phyloP scores from a whole-genome alignment of 371 early-diverging fungal genomes.

The Mortierella sp. region DNA sequence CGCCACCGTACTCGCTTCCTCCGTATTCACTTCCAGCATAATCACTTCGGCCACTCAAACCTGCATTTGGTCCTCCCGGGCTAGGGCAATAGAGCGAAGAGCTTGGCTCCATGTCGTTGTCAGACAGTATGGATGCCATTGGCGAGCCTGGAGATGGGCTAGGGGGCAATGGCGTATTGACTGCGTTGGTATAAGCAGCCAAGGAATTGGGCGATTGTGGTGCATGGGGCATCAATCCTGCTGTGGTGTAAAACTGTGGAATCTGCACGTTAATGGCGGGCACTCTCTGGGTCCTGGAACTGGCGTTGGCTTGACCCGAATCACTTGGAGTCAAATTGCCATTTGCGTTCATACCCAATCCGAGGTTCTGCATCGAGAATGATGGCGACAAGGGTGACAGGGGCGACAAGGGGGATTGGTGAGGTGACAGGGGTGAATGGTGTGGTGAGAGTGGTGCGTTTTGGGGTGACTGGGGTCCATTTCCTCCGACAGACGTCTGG shows the following conservation, averaged over 20 bases:
- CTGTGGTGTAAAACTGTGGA: constrained; percentile 29
- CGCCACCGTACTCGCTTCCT: constrained; percentile 51
- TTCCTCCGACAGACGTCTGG: constrained; percentile 38
- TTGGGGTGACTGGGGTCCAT: constrained; percentile 36
- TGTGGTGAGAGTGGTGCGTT: constrained; percentile 46
- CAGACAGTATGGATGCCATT: constrained; percentile 50
- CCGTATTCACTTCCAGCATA: constrained; percentile 51
- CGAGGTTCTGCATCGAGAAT: constrained; percentile 46
- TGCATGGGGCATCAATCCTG: constrained; percentile 39
- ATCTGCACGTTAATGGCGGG: constrained; percentile 44
- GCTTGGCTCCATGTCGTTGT: constrained; percentile 57
- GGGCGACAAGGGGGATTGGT: constrained; percentile 49
- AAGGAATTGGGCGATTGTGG: constrained; percentile 57
- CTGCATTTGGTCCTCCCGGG: constrained; percentile 48
- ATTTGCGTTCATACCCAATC: constrained; percentile 32
- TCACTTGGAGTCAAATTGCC: constrained; percentile 29
- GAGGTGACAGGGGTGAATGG: too few species aligned
- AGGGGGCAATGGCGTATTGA: constrained; percentile 60
- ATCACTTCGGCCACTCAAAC: constrained; percentile 30
- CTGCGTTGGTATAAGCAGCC: constrained; percentile 52
- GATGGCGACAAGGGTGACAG: constrained; percentile 49
- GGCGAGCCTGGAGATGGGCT: constrained; percentile 60
- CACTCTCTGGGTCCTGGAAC: constrained; percentile 17
- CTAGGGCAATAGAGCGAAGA: constrained; percentile 49
- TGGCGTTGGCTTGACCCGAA: constrained; percentile 11